phyloP scores from a whole-genome alignment of 768 basidiomycete genomes.

The Leccinum arenicola region DNA sequence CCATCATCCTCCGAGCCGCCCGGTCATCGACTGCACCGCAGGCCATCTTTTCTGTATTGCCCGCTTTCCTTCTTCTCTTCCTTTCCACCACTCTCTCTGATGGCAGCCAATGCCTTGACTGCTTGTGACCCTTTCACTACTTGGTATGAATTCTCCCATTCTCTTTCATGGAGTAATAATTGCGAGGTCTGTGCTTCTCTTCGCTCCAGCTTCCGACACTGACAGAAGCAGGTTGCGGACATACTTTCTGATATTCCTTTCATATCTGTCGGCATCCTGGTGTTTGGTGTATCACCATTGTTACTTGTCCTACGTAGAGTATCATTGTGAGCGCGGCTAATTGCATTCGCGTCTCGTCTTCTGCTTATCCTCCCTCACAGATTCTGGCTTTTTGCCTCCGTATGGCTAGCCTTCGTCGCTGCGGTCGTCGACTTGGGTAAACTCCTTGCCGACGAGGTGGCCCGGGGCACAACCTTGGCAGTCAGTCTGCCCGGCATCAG shows the following conservation, averaged over 20 bases:
- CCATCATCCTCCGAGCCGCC: not conserved
- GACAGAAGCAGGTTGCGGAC: constrained; percentile 44
- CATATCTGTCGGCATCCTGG: constrained; percentile 62
- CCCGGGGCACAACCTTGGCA: constrained; percentile 20
- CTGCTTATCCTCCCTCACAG: constrained; percentile 28
- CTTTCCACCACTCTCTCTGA: constrained; percentile 16
- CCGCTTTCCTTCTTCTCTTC: constrained; percentile 9
- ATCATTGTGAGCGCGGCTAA: constrained; percentile 41
- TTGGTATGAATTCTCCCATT: constrained; percentile 25
- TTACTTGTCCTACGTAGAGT: constrained; percentile 52
- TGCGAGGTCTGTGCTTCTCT: constrained; percentile 39
- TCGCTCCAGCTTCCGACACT: constrained; percentile 1
- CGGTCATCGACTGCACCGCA: constrained; percentile 6
- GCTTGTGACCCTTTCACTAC: constrained; percentile 11
- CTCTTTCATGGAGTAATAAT: constrained; percentile 40
- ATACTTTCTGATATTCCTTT: constrained; percentile 66
- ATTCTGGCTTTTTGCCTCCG: constrained; percentile 55
- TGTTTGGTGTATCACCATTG: constrained; percentile 58
- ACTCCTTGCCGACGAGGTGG: constrained; percentile 41
- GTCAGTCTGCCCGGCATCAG: constrained; percentile 37
- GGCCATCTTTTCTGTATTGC: not conserved
- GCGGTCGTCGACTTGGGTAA: constrained; percentile 61
- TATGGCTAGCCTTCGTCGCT: constrained; percentile 58
- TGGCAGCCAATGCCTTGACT: constrained; percentile 16
- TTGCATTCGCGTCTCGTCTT: not conserved